A percentile compares a stretch with the other conserved stretches of the same genome.
phyloP scores from a whole-genome alignment of 2,329 filamentous ascomycete species.

The Pseudophaeomoniella oleicola region DNA sequence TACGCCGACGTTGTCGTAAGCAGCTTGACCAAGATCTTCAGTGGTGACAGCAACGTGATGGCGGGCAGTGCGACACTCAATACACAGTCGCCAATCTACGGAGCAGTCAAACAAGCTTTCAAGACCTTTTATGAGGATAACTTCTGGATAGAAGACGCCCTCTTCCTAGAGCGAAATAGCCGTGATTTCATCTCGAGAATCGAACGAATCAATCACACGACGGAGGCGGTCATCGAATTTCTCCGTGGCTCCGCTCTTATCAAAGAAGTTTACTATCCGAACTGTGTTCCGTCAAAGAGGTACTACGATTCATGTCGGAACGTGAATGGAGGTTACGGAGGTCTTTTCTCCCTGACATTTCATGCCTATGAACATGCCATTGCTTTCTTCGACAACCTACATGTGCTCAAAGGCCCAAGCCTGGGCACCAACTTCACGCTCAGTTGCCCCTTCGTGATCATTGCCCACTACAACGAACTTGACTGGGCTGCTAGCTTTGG shows the following conservation, averaged over 20 bases:
- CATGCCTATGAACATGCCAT: conserved; percentile 54
- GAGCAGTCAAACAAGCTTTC: conserved; percentile 51
- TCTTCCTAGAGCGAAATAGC: conserved; percentile 94
- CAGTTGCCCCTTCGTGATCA: conserved; percentile 72
- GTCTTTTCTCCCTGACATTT: conserved; percentile 75
- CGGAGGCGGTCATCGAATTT: conserved; percentile 66
- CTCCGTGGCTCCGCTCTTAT: conserved; percentile 49
- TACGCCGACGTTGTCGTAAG: conserved; percentile 86
- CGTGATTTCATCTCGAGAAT: conserved; percentile 77
- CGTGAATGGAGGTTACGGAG: conserved; percentile 70
- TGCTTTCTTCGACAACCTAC: conserved; percentile 70
- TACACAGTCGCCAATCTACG: conserved; percentile 56
- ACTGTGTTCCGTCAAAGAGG: conserved; percentile 51
- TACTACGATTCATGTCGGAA: conserved; percentile 70
- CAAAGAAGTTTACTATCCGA: conserved; percentile 76
- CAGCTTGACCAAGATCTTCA: conserved; percentile 93
- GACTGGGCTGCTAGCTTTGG: conserved; percentile 75
- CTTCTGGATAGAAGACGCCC: conserved; percentile 84
- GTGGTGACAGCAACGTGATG: conserved; percentile 97
- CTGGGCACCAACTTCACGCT: conserved; percentile 95
- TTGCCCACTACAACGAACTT: conserved; percentile 83
- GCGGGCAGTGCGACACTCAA: conserved; percentile 60
- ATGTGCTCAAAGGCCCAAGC: conserved; percentile 86
- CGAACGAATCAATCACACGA: conserved; percentile 69
- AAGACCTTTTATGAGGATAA: conserved; percentile 63